These are phyloP conservation scores for Tolypocladium guangdongense DNA, from an alignment of 2,329 filamentous ascomycete genomes.

Conservation along the genomic window DNA sequence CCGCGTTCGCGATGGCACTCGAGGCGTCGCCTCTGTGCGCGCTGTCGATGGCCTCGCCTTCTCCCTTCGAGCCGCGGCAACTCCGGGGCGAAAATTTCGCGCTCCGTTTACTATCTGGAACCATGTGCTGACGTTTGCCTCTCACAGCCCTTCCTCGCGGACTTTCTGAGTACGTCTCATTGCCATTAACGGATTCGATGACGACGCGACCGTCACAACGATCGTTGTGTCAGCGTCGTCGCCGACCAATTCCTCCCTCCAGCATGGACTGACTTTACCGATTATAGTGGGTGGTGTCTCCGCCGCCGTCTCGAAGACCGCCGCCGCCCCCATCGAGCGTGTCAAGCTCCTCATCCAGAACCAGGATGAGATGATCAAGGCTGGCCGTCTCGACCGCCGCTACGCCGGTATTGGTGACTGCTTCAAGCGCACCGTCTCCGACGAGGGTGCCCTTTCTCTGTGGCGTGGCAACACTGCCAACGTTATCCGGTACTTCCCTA, in stretches of 20 bases:
- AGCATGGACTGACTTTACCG: constrained; percentile 7
- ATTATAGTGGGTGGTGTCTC: constrained; percentile 95
- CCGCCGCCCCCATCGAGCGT: constrained; percentile 99
- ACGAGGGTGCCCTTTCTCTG: constrained; percentile 89
- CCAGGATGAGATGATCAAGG: constrained; percentile 99
- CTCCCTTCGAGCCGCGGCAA: background rate
- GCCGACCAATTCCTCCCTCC: constrained; percentile 1
- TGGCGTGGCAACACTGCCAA: constrained; percentile 99
- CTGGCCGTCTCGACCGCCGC: constrained; percentile 94
- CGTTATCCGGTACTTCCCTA: constrained; percentile 99
- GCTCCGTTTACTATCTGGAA: background rate
- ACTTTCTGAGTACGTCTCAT: constrained; percentile 88
- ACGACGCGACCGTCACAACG: background rate
- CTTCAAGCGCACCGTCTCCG: constrained; percentile 82
- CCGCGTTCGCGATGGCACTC: background rate
- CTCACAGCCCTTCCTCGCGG: constrained; percentile 78
- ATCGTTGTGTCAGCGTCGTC: background rate
- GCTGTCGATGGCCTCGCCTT: background rate
- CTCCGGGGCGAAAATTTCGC: constrained; percentile 7
- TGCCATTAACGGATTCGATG: background rate
- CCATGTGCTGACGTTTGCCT: constrained; percentile 22
- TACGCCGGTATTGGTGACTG: constrained; percentile 91
- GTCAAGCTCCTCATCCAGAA: constrained; percentile 99
- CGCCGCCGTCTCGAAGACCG: constrained; percentile 99
- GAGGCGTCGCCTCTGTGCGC: background rate